Evolutionary conservation across 2,329 filamentous ascomycete genomes (phyloP).

Genomic region (Colletotrichum chrysophilum): DNA sequence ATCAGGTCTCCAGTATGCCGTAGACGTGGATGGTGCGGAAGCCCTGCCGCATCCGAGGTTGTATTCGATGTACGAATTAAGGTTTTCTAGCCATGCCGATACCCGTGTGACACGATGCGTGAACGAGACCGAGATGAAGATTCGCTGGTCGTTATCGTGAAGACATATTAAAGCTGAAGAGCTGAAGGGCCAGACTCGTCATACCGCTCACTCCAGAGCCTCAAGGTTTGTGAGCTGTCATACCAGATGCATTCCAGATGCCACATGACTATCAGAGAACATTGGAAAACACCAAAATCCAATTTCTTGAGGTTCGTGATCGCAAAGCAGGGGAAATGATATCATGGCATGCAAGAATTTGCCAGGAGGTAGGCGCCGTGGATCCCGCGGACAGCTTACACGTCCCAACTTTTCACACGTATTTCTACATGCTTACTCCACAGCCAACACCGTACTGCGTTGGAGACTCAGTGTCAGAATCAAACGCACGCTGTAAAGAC

Average conservation of each 20-base stretch:
- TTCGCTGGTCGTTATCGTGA: not conserved
- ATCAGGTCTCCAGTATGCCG: not conserved
- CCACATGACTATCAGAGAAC: not conserved
- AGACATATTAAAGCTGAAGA: not conserved
- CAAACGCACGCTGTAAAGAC: not conserved
- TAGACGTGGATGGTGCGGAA: not conserved
- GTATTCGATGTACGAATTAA: not conserved
- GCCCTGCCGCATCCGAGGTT: not conserved
- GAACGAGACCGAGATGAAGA: not conserved
- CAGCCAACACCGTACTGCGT: not conserved
- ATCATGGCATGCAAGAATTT: not conserved
- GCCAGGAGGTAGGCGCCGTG: not conserved
- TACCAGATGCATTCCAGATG: not conserved
- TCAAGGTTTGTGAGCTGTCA: not conserved
- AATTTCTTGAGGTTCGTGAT: not conserved
- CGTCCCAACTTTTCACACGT: not conserved
- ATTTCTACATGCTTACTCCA: not conserved
- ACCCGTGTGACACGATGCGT: not conserved
- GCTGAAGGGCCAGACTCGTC: not conserved
- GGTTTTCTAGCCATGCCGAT: not conserved
- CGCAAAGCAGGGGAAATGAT: not conserved
- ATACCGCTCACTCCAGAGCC: not conserved
- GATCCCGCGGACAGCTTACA: not conserved
- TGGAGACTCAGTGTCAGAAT: not conserved
- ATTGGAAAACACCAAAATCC: not conserved